Percentiles rank a stretch among this genome's conserved stretches.
These are phyloP conservation scores for Hymenoscyphus salicellus DNA, from an alignment of 2,329 filamentous ascomycete species.

Conservation along the genomic window DNA sequence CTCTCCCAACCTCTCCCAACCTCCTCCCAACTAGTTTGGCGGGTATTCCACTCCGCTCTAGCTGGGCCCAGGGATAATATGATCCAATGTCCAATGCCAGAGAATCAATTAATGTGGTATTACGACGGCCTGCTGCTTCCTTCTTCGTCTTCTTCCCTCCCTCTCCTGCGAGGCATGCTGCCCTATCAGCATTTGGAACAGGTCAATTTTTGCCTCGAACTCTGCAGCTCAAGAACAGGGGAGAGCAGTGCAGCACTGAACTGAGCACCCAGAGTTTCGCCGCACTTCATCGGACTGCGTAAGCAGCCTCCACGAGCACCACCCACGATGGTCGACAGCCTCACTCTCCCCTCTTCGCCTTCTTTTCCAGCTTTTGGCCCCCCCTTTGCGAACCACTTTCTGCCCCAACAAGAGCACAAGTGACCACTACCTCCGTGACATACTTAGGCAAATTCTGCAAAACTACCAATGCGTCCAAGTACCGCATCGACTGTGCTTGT, in stretches of 20 bases:
- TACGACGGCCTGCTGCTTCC: constrained; percentile 1
- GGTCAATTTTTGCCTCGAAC: background rate
- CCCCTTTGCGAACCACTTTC: constrained; percentile 1
- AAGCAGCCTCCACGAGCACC: background rate
- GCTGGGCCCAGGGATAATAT: background rate
- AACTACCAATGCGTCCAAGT: background rate
- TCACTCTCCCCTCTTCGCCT: background rate
- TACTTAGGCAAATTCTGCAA: background rate
- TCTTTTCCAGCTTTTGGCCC: background rate
- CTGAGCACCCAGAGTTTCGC: background rate
- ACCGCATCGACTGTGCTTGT: background rate
- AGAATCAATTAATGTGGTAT: background rate
- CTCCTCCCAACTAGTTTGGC: background rate
- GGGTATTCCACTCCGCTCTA: background rate
- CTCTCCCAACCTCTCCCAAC: background rate
- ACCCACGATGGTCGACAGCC: background rate
- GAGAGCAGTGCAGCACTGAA: background rate
- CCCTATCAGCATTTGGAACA: background rate
- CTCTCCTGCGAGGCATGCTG: background rate
- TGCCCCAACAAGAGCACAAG: background rate
- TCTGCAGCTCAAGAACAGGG: background rate
- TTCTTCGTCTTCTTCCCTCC: background rate
- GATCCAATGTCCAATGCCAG: background rate
- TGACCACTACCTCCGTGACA: background rate
- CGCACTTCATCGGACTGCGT: background rate